phyloP scores from a whole-genome alignment of 2,329 filamentous ascomycete genomes.

The Phaeosphaeriaceae sp. region DNA sequence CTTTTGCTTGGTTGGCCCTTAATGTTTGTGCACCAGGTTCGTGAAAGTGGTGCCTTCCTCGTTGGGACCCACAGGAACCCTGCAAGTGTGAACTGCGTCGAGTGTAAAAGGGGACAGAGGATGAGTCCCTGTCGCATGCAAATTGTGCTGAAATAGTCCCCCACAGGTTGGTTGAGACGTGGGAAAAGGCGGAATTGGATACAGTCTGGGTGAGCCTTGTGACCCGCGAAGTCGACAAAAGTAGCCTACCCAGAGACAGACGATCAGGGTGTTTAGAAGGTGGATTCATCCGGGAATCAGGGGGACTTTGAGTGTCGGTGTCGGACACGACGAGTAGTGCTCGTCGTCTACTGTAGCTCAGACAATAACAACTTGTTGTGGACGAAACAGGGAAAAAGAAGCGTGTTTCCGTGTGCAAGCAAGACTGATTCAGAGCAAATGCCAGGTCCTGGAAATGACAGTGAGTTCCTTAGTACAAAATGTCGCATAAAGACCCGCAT shows the following conservation, averaged over 20 bases:
- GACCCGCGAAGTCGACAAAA: conserved; percentile 34
- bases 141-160: conserved; percentile 32
- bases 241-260: conserved; percentile 42
- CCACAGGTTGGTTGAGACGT: conserved; percentile 22
- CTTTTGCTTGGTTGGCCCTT: conserved; percentile 1
- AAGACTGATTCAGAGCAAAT: conserved; percentile 46
- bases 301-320: conserved; percentile 44
- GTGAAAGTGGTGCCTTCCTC: conserved; percentile 15
- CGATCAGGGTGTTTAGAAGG: conserved; percentile 39
- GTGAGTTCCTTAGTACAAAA: conserved; percentile 41
- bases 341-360: conserved; percentile 34
- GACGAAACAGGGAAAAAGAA: conserved; percentile 41
- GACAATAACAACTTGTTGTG: conserved; percentile 35
- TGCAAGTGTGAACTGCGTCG: conserved; percentile 16
- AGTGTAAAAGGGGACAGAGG: conserved; percentile 26
- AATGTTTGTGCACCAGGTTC: background rate
- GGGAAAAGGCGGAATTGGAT: conserved; percentile 27
- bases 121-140: conserved; percentile 25
- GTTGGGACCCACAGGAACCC: conserved; percentile 25
- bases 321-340: conserved; percentile 35
- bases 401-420: conserved; percentile 33
- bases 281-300: conserved; percentile 48
- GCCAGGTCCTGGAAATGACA: conserved; percentile 43
- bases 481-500: conserved; percentile 43
- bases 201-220: conserved; percentile 36